Evolutionary conservation across 2,329 filamentous ascomycete species (phyloP).

Genomic region (Ampelomyces quisqualis): DNA sequence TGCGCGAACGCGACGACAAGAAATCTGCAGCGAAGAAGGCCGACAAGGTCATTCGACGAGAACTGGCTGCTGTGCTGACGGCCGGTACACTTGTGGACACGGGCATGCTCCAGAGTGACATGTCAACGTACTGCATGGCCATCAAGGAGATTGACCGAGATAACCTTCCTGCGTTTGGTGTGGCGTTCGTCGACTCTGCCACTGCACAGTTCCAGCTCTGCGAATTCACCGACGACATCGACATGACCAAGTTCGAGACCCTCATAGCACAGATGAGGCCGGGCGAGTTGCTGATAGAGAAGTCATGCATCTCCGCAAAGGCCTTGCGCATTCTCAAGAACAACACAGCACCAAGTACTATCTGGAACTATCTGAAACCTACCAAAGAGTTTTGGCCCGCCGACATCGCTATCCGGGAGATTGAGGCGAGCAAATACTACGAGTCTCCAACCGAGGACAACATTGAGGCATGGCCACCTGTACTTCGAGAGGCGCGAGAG

Average conservation of each 20-base stretch:
- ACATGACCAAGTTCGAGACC: slow-evolving; percentile 96
- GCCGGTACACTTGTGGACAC: slow-evolving; percentile 92
- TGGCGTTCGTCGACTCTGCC: slow-evolving; percentile 92
- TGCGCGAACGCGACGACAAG: slow-evolving; percentile 81
- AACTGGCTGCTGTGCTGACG: slow-evolving; percentile 88
- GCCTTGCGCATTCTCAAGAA: slow-evolving; percentile 92
- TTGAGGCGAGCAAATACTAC: slow-evolving; percentile 81
- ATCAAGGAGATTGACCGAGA: slow-evolving; percentile 74
- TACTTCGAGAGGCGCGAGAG: slow-evolving; percentile 68
- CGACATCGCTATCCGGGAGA: slow-evolving; percentile 76
- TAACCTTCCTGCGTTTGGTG: slow-evolving; percentile 78
- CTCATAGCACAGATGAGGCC: slow-evolving; percentile 90
- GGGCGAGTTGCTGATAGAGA: slow-evolving; percentile 86
- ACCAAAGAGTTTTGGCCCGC: slow-evolving; percentile 88
- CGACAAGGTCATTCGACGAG: slow-evolving; percentile 90
- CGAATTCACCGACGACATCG: slow-evolving; percentile 85
- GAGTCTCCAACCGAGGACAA: slow-evolving; percentile 57
- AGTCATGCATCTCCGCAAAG: slow-evolving; percentile 77
- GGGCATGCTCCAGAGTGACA: slow-evolving; percentile 95
- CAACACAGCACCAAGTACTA: slow-evolving; percentile 85
- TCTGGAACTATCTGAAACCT: slow-evolving; percentile 92
- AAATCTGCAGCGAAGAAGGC: slow-evolving; percentile 58
- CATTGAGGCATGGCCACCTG: slow-evolving; percentile 73
- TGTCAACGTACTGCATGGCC: slow-evolving; percentile 92
- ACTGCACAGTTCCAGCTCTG: slow-evolving; percentile 95